These are phyloP conservation scores for Monosporozyma yasuniensis DNA, from an alignment of 805 yeast species.

Conservation along the genomic window DNA sequence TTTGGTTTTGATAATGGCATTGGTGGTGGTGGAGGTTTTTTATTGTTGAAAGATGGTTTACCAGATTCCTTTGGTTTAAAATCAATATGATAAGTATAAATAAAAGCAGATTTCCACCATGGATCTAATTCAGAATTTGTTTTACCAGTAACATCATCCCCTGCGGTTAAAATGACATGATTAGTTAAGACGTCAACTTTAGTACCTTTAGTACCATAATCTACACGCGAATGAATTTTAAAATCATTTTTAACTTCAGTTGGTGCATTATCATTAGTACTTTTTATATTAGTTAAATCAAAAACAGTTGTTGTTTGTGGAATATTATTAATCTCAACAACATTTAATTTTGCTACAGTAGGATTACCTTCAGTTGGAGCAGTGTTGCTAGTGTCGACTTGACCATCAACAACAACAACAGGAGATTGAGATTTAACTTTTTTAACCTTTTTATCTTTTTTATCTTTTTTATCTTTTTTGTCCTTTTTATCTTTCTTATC, in stretches of 20 bases:
- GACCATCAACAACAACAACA: neutral
- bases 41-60: neutral
- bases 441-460: conserved; percentile 1
- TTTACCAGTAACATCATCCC: conserved; percentile 10
- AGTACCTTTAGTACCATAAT: conserved; percentile 21
- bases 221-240: conserved; percentile 11
- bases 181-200: conserved; percentile 18
- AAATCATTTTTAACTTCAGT: conserved; percentile 3
- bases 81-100: conserved; percentile 16
- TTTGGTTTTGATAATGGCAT: conserved; percentile 13
- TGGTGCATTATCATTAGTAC: conserved; percentile 4
- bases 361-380: neutral
- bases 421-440: neutral
- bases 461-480: conserved; percentile 1
- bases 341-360: neutral
- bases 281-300: conserved; percentile 8
- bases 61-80: conserved; percentile 4
- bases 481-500: conserved; percentile 1
- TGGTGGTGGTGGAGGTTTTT: conserved; percentile 8
- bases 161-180: conserved; percentile 11
- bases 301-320: conserved; percentile 2
- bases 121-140: conserved; percentile 4
- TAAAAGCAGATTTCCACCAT: conserved; percentile 18
- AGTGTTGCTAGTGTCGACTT: neutral
- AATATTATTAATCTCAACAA: neutral